These are phyloP conservation scores for Globisporangium alternatum DNA, from an alignment of 352 stramenopile species.

Conservation along the genomic window DNA sequence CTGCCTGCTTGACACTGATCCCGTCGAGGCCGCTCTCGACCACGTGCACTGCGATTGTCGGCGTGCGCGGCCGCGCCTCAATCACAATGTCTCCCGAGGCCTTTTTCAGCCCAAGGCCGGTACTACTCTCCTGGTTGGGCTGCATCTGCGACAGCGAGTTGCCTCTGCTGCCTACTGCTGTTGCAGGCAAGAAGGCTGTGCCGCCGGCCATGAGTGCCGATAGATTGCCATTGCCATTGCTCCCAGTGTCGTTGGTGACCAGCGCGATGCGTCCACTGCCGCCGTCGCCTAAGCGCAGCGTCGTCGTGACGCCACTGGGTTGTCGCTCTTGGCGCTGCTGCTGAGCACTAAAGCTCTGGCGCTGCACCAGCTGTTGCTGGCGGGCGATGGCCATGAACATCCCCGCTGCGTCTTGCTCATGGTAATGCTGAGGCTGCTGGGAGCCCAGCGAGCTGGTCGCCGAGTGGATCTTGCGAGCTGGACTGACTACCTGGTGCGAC, in stretches of 20 bases:
- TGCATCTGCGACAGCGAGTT: constrained; percentile 2
- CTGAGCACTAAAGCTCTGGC: not conserved
- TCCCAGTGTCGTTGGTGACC: not conserved
- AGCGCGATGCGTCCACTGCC: not conserved
- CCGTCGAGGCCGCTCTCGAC: constrained; percentile 16
- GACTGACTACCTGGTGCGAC: not conserved
- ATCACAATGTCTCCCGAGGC: not conserved
- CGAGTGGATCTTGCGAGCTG: constrained; percentile 11
- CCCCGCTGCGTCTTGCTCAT: not conserved
- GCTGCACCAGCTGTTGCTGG: constrained; percentile 20
- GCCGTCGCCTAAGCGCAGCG: constrained; percentile 23
- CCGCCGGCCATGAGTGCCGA: not conserved
- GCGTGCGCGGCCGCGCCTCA: not conserved
- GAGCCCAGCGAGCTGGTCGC: constrained; percentile 3
- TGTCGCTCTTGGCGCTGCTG: constrained; percentile 17
- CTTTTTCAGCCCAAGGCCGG: not conserved
- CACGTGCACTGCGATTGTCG: constrained; percentile 8
- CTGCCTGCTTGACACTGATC: constrained; percentile 1
- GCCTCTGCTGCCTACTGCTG: not conserved
- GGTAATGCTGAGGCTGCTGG: not conserved
- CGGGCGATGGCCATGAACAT: not conserved
- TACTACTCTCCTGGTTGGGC: not conserved
- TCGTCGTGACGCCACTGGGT: constrained; percentile 27
- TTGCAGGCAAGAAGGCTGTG: constrained; percentile 1
- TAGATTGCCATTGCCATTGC: not conserved